phyloP scores from a whole-genome alignment of 352 stramenopile genomes.

The Phytophthora fragariae region DNA sequence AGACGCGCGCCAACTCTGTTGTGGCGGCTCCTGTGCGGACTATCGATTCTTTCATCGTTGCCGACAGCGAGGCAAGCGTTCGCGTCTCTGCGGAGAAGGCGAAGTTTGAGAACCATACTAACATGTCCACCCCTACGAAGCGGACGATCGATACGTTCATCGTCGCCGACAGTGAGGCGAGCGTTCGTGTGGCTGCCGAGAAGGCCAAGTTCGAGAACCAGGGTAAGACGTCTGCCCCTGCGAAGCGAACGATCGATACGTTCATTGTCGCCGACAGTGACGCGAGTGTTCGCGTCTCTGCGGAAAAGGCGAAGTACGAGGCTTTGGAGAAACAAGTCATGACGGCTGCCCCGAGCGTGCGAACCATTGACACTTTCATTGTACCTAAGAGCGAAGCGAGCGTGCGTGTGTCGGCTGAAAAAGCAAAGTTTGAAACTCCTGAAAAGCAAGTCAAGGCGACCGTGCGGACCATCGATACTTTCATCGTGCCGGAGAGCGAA shows the following conservation, averaged over 20 bases:
- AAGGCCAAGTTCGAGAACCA: slow-evolving; percentile 45
- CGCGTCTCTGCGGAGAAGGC: slow-evolving; percentile 43
- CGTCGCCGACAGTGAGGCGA: slow-evolving; percentile 37
- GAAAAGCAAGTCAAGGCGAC: slow-evolving; percentile 9
- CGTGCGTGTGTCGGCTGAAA: slow-evolving; percentile 36
- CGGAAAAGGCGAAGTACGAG: slow-evolving; percentile 42
- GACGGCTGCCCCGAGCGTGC: not conserved
- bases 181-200: slow-evolving; percentile 42
- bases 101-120: slow-evolving; percentile 40
- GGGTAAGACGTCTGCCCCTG: slow-evolving; percentile 20
- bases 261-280: slow-evolving; percentile 36
- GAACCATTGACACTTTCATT: slow-evolving; percentile 37
- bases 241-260: slow-evolving; percentile 39
- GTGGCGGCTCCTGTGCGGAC: slow-evolving; percentile 42
- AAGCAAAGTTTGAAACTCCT: slow-evolving; percentile 25
- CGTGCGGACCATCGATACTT: slow-evolving; percentile 22
- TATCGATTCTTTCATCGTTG: slow-evolving; percentile 43
- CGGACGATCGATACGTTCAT: slow-evolving; percentile 44
- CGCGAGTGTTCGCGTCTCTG: slow-evolving; percentile 39
- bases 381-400: slow-evolving; percentile 26
- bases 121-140: slow-evolving; percentile 27
- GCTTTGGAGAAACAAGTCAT: slow-evolving; percentile 46
- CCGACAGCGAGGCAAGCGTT: slow-evolving; percentile 38
- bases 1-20: slow-evolving; percentile 70
- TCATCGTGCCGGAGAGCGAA: slow-evolving; percentile 19